Conservation (phyloP, 2,329 filamentous ascomycete species). For the Thelonectria discophora region DNA sequence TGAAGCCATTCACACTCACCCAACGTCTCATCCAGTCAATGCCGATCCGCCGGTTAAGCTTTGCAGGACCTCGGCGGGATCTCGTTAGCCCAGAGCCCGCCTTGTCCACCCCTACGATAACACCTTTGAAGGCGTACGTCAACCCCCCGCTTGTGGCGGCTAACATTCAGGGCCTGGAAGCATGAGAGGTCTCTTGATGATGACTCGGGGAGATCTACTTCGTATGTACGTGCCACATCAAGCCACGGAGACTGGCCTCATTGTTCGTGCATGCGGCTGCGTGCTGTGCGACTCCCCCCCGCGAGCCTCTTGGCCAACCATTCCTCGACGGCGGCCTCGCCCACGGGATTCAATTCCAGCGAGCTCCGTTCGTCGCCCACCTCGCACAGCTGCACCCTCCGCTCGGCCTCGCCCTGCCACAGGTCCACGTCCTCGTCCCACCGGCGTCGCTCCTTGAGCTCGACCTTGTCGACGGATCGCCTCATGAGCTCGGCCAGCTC, state of each 20-base stretch:
- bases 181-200: too few relatives aligned
- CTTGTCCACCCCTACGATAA: conserved; percentile 13
- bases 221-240: neutral
- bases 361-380: conserved; percentile 45
- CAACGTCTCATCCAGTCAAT: conserved; percentile 17
- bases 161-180: neutral
- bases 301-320: conserved; percentile 44
- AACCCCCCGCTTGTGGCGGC: conserved; percentile 9
- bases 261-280: neutral
- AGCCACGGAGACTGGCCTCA: too few relatives aligned
- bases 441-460: conserved; percentile 53
- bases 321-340: conserved; percentile 37
- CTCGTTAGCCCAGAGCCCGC: conserved; percentile 26
- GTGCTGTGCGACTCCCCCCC: neutral
- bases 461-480: conserved; percentile 56
- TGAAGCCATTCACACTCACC: neutral
- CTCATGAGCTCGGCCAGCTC: conserved; percentile 60
- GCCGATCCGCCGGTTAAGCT: conserved; percentile 36
- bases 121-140: conserved; percentile 1
- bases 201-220: too few relatives aligned
- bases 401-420: conserved; percentile 46
- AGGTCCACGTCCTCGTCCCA: conserved; percentile 53
- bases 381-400: conserved; percentile 51
- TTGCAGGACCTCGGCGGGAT: conserved; percentile 28
- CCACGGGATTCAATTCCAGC: conserved; percentile 42